Evolutionary conservation across 1,284 basidiomycete genomes (phyloP), one percentile per base, ranked within the genome.

Genomic region (Ustilago cynodontis): DNA sequence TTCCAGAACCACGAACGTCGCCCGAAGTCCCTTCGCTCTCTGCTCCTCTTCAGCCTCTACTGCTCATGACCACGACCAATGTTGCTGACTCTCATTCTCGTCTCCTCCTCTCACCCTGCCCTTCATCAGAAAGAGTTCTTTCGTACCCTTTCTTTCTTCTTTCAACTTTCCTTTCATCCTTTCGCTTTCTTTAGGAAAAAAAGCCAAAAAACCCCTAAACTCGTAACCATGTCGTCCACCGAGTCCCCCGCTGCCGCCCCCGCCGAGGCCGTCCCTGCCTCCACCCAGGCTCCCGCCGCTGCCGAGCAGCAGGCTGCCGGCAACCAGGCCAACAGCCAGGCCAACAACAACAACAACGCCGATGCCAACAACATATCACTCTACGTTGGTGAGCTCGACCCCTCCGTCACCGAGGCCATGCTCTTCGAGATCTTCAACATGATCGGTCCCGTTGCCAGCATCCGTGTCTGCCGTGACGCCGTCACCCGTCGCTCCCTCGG

Each of bases 341-440:
- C 31, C 11, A 74, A 68, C 68, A 63, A 60, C 61, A 63, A 60
- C 61, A 74, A 68, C 62, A 63, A 59, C 61, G 72, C 69, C 53
- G 65, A 60, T 50, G 71, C 79, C 65, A 86, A 85, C 80, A 86
- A 85, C 79, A 87, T 95, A 41, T 97, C 94, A 72, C 93, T 99
- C 85, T 99, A 99, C 88, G 97, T 99, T 78, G 97, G 97, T 78
- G 97, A 99, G 89, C 93, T 99, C 82, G 97, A 99, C 88, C 92
- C 93, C 80, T 93, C 93, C 78, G 96, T 99, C 87, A 95, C 95
- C 59, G 97, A 99, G 90, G 96, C 97, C 73, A 98, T 98, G 94
- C 91, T 99, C 71, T 99, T 98, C 86, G 97, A 99, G 90, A 99
- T 99, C 87, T 99, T 99, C 90, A 98, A 96, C 88, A 97, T 99